Percentiles rank a stretch among this genome's conserved stretches.
These are phyloP conservation scores for Fomitopsis palustris DNA, from an alignment of 1,284 basidiomycete species.

Conservation along the genomic window DNA sequence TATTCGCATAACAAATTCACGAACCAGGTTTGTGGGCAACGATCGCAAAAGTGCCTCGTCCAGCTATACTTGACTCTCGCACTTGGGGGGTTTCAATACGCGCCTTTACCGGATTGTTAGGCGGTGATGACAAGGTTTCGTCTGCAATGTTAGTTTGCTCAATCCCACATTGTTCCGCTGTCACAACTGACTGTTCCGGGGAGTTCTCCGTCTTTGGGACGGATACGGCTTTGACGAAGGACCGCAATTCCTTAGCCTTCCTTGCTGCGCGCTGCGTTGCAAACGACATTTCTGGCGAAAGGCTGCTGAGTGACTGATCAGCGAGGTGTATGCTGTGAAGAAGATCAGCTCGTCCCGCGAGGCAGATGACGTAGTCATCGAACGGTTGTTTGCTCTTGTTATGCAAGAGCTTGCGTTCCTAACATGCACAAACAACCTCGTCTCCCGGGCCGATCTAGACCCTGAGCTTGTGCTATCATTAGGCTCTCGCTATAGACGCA, in stretches of 20 bases:
- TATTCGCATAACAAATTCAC: slow-evolving; percentile 3
- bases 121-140: too few species aligned
- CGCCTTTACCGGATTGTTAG: neutral
- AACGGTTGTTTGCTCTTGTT: neutral
- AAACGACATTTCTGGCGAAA: slow-evolving; percentile 34
- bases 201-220: neutral
- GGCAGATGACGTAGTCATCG: neutral
- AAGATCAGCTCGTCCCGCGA: too few species aligned
- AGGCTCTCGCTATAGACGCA: too few species aligned
- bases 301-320: too few species aligned
- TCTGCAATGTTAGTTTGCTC: too few species aligned
- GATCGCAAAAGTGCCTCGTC: slow-evolving; percentile 30
- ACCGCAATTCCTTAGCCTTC: slow-evolving; percentile 24
- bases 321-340: neutral
- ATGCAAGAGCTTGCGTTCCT: neutral
- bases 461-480: too few species aligned
- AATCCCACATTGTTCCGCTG: too few species aligned
- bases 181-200: neutral
- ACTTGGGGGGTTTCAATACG: slow-evolving; percentile 1
- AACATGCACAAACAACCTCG: neutral
- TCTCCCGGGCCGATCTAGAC: neutral
- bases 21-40: slow-evolving; percentile 36
- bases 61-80: slow-evolving; percentile 6
- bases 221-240: slow-evolving; percentile 18
- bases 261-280: slow-evolving; percentile 20